Conservation (phyloP, 768 basidiomycete species). For the Podaxis sp. region DNA sequence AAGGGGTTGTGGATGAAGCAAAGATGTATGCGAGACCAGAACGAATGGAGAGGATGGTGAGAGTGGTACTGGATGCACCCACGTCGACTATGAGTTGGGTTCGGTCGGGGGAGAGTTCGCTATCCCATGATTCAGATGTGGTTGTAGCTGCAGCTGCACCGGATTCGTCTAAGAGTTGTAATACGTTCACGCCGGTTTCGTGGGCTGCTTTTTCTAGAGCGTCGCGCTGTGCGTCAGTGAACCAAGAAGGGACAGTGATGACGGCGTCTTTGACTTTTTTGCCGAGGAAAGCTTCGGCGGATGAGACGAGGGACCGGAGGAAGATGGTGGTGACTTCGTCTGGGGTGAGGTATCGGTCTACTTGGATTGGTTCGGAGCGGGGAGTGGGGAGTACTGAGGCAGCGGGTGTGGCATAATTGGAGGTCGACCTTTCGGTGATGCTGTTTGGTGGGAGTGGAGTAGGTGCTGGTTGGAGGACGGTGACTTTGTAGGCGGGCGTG, state of each 20-base stretch:
- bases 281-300: conserved; percentile 90
- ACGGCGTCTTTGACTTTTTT: conserved; percentile 78
- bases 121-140: conserved; percentile 43
- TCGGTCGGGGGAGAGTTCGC: conserved; percentile 53
- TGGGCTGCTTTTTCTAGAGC: conserved; percentile 75
- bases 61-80: conserved; percentile 69
- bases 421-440: conserved; percentile 26
- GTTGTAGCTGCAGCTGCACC: conserved; percentile 71
- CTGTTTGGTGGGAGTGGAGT: conserved; percentile 54
- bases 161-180: conserved; percentile 87
- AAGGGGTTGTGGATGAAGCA: conserved; percentile 46
- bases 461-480: conserved; percentile 78
- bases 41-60: conserved; percentile 71
- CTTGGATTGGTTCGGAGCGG: conserved; percentile 66
- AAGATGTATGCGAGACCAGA: conserved; percentile 72
- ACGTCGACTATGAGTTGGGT: conserved; percentile 82
- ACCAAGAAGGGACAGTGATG: conserved; percentile 78
- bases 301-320: conserved; percentile 78
- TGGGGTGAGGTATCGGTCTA: conserved; percentile 73
- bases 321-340: conserved; percentile 85
- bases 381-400: conserved; percentile 71
- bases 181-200: conserved; percentile 78
- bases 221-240: conserved; percentile 62
- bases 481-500: conserved; percentile 81
- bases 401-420: conserved; percentile 58